Base-by-base conservation (phyloP, 306 rosid species). In the Hippophae rhamnoides region DNA sequence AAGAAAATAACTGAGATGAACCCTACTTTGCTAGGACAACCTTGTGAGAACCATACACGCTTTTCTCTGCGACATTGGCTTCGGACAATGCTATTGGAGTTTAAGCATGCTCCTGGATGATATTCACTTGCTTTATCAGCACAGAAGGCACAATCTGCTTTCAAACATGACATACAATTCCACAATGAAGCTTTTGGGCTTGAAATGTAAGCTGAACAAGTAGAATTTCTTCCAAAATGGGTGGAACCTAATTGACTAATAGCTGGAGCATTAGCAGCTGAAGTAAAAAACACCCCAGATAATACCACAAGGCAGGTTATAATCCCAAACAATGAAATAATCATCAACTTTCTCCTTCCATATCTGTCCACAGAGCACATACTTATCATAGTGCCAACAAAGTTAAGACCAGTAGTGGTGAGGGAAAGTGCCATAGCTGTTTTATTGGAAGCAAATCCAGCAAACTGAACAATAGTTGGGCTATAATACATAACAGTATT, bases 401-500 rank as follows among this genome's bases (percentile, higher is more conserved):
- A 72, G 1, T 90, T 90, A 41, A 90, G 72, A 42, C 94, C 86
- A 7, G 98, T 76, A 58, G 95, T 87, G 55, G 85, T 59, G 7
- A 90, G 84, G 47, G 97, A 90, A 40, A 87, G 89, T 13, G 89
- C 89, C 12, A 90, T 73, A 8, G 94, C 95, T 0, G 85, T 85
- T 42, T 76, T 77, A 49, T 87, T 87, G 13, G 90, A 82, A 57
- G 94, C 90, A 27, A 77, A 81, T 27, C 97, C 97, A 0, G 95
- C 94, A 47, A 90, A 79, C 53, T 90, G 97, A 67, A 90, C 84
- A 5, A 90, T 84, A 14, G 84, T 87, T n/a, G 95, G 97, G 43
- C 89, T 82, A 86, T 90, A 86, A 54, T 86, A 90, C 95, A 86
- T 81, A 68, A 90, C 97, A 0, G 95, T 82, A 48, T 87, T 90